phyloP scores from a whole-genome alignment of 805 yeast genomes.

The Saccharomyces jurei region DNA sequence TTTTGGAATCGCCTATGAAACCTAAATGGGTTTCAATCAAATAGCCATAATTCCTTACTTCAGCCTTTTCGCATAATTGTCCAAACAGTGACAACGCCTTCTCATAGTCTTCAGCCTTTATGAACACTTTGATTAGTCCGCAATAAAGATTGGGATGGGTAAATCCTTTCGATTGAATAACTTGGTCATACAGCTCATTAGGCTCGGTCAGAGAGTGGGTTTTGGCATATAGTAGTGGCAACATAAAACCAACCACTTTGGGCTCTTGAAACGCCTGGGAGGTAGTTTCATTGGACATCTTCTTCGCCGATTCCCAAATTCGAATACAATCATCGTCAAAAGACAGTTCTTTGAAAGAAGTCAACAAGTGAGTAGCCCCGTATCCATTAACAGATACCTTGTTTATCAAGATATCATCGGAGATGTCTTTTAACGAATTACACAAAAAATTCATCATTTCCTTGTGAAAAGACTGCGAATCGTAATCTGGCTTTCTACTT shows the following conservation, averaged over 20 bases:
- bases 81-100: slow-evolving; percentile 56
- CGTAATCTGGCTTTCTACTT: slow-evolving; percentile 49
- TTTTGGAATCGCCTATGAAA: slow-evolving; percentile 67
- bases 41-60: slow-evolving; percentile 28
- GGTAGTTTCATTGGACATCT: slow-evolving; percentile 6
- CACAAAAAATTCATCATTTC: slow-evolving; percentile 41
- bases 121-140: slow-evolving; percentile 63
- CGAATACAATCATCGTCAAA: slow-evolving; percentile 51
- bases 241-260: slow-evolving; percentile 53
- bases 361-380: slow-evolving; percentile 46
- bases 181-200: slow-evolving; percentile 41
- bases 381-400: slow-evolving; percentile 36
- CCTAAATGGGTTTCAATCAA: slow-evolving; percentile 63
- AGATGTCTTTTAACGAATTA: slow-evolving; percentile 39
- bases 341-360: slow-evolving; percentile 48
- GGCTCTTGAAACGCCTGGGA: slow-evolving; percentile 43
- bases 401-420: slow-evolving; percentile 39
- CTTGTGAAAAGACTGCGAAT: slow-evolving; percentile 42
- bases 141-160: slow-evolving; percentile 40
- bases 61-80: slow-evolving; percentile 36
- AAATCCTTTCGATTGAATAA: slow-evolving; percentile 18
- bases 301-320: slow-evolving; percentile 48
- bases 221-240: slow-evolving; percentile 54
- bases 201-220: slow-evolving; percentile 53
- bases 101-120: slow-evolving; percentile 50